Evolutionary conservation across 495 filamentous ascomycete species (phyloP).

Genomic region (Sordaria brevicollis): DNA sequence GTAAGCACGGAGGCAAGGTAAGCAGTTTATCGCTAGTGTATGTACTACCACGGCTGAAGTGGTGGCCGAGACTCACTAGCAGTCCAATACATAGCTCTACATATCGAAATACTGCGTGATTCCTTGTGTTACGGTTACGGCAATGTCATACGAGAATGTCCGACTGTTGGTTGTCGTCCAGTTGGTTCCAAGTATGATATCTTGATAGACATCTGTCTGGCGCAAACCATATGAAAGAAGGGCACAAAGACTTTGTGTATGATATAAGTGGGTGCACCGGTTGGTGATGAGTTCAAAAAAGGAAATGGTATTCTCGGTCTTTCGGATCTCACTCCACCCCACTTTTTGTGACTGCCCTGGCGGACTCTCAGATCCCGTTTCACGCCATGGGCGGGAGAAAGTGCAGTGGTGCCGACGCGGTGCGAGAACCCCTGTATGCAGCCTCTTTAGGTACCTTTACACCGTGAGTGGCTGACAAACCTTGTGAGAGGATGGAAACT

Average conservation of each 20-base stretch:
- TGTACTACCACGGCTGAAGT: not conserved
- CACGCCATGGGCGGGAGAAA: not conserved
- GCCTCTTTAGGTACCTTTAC: not conserved
- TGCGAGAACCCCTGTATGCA: not conserved
- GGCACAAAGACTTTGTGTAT: not conserved
- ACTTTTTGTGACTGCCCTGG: not conserved
- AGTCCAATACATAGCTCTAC: not conserved
- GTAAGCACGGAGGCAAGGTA: not conserved
- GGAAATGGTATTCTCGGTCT: not conserved
- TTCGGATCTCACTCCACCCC: not conserved
- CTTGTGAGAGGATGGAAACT: not conserved
- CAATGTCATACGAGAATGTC: not conserved
- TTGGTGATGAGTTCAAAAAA: not conserved
- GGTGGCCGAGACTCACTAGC: not conserved
- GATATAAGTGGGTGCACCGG: not conserved
- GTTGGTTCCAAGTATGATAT: not conserved
- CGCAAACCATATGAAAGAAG: not conserved
- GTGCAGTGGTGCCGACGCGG: not conserved
- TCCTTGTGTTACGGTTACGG: not conserved
- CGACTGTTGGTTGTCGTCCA: not conserved
- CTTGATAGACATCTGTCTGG: not conserved
- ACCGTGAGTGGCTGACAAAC: not conserved
- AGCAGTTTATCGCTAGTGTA: not conserved
- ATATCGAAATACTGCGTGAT: not conserved
- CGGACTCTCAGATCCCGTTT: not conserved